Conservation (phyloP, 352 stramenopile genomes). For the Halophytophthora batemanensis region DNA sequence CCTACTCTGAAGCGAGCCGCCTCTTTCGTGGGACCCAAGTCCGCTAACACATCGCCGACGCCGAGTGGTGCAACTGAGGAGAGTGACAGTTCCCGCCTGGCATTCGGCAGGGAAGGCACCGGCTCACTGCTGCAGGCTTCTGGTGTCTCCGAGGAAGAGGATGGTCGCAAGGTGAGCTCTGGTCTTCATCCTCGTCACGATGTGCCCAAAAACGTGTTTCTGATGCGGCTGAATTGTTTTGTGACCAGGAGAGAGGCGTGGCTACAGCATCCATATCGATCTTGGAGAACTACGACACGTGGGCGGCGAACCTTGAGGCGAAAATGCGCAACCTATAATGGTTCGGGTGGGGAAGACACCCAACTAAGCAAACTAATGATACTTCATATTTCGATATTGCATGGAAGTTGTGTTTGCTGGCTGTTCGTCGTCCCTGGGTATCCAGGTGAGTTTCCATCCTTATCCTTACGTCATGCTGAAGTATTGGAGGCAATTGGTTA, state of each 20-base stretch:
- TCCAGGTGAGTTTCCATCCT: too few relatives aligned
- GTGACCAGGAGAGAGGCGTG: conserved; percentile 3
- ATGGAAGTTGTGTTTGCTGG: too few relatives aligned
- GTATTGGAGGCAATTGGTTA: too few relatives aligned
- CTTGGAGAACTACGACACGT: conserved; percentile 54
- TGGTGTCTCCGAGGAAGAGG: too few relatives aligned
- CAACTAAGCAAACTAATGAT: not conserved
- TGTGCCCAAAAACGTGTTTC: too few relatives aligned
- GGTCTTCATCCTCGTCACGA: not conserved
- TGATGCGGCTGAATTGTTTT: not conserved
- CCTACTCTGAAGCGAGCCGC: conserved; percentile 16
- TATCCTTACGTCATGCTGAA: too few relatives aligned
- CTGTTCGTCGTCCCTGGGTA: too few relatives aligned
- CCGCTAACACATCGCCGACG: conserved; percentile 15
- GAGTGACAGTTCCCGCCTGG: too few relatives aligned
- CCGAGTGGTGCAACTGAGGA: not conserved
- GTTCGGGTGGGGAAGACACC: not conserved
- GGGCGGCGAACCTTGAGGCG: conserved; percentile 43
- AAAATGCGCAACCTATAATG: conserved; percentile 44
- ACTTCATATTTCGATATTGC: not conserved
- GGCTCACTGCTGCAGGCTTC: too few relatives aligned
- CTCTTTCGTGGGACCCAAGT: conserved; percentile 26
- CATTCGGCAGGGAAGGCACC: too few relatives aligned
- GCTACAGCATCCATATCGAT: conserved; percentile 27
- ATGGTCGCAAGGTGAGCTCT: too few relatives aligned